Evolutionary conservation across 306 rosid species (phyloP).

Genomic region (Glycine latifolia): DNA sequence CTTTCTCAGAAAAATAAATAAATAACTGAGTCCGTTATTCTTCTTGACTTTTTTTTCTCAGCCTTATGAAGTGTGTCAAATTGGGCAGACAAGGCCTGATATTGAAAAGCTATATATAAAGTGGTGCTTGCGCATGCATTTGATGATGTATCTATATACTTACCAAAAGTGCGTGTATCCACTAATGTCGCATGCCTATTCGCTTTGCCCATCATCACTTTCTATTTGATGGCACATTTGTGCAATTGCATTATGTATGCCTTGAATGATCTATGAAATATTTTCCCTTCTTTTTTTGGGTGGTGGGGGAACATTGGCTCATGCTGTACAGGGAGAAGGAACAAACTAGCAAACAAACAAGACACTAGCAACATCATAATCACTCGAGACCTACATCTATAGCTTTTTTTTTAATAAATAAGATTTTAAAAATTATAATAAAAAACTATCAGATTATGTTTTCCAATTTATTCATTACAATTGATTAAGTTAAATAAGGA

Average conservation of each 20-base stretch:
- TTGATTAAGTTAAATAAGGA: no score
- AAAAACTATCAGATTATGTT: no score
- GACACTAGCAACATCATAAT: neutral
- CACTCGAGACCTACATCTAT: neutral
- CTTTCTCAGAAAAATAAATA: no score
- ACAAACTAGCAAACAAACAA: neutral
- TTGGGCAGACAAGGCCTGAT: neutral
- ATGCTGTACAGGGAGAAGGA: neutral
- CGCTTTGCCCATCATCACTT: neutral
- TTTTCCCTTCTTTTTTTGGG: neutral
- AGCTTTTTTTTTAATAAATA: neutral
- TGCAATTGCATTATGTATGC: constrained; percentile 4
- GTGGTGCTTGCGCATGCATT: neutral
- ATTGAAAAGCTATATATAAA: neutral
- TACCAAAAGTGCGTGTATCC: neutral
- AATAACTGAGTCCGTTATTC: neutral
- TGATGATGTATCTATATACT: neutral
- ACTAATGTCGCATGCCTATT: no score
- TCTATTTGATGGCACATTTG: neutral
- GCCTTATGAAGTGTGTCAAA: neutral
- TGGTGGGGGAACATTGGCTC: neutral
- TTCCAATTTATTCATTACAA: no score
- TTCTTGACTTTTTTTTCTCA: neutral
- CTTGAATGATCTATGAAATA: neutral
- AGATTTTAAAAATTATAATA: no score